A percentile compares a stretch with the other conserved stretches of the same genome.
Evolutionary conservation across 2,329 filamentous ascomycete species (phyloP).

Genomic region (Xylariaceae sp.): DNA sequence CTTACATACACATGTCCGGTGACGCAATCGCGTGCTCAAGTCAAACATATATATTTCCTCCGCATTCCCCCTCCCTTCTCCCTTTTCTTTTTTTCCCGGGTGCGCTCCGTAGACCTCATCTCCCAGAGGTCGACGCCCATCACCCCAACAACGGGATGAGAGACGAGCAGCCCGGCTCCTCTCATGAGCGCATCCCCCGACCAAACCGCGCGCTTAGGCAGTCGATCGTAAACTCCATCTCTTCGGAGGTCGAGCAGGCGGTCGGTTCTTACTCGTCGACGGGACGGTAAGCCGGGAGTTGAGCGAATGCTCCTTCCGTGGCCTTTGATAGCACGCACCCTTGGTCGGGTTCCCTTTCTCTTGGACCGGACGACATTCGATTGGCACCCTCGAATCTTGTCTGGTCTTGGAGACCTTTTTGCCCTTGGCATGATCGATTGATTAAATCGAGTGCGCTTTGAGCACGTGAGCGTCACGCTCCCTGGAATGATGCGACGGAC

Average conservation of each 20-base stretch:
- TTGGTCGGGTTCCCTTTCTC: no score
- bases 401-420: no score
- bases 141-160: no score
- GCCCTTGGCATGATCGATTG: not conserved
- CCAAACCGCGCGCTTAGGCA: slow-evolving; percentile 23
- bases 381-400: no score
- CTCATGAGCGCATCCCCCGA: slow-evolving; percentile 1
- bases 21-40: not conserved
- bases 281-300: slow-evolving; percentile 18
- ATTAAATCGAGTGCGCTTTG: slow-evolving; percentile 13
- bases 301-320: slow-evolving; percentile 22
- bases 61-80: not conserved
- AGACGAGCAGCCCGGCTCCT: not conserved
- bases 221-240: slow-evolving; percentile 28
- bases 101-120: not conserved
- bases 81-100: not conserved
- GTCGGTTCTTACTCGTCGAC: slow-evolving; percentile 23
- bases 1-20: not conserved
- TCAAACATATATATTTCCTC: not conserved
- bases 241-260: slow-evolving; percentile 28
- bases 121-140: not conserved
- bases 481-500: slow-evolving; percentile 11
- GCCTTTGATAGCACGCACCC: slow-evolving; percentile 13
- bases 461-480: slow-evolving; percentile 25
- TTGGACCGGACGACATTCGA: no score